Percentiles rank a stretch among this genome's conserved stretches.
Evolutionary conservation across 768 basidiomycete species (phyloP).

Genomic region (Nidularia pulvinata): DNA sequence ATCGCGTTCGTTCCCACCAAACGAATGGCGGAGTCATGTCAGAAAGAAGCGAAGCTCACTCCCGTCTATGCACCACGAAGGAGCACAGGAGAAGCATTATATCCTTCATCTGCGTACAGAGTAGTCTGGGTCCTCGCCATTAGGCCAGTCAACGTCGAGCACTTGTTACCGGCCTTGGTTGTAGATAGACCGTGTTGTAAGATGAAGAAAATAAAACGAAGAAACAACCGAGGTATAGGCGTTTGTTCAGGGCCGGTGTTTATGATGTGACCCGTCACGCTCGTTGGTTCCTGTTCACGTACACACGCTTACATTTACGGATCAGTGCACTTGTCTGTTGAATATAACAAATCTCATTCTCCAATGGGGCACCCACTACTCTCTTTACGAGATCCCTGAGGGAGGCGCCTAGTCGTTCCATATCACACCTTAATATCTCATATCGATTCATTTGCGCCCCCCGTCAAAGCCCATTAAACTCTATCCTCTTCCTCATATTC

Average conservation of each 20-base stretch:
- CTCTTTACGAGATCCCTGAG: no score
- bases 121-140: conserved; percentile 79
- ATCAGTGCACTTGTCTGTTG: no score
- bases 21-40: conserved; percentile 28
- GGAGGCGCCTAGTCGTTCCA: no score
- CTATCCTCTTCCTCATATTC: not conserved
- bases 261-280: no score
- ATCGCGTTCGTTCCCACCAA: not conserved
- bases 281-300: no score
- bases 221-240: conserved; percentile 14
- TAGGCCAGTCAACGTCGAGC: conserved; percentile 53
- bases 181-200: conserved; percentile 58
- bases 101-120: conserved; percentile 48
- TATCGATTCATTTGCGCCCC: not conserved
- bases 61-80: conserved; percentile 16
- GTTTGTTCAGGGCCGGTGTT: conserved; percentile 34
- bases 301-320: no score
- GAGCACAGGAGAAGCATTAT: conserved; percentile 61
- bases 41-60: conserved; percentile 58
- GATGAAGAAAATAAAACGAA: conserved; percentile 27
- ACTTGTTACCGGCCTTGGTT: conserved; percentile 66
- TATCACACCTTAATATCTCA: not conserved
- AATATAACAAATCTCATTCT: no score
- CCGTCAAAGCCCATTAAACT: not conserved
- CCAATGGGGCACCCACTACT: no score